These are phyloP conservation scores for Hamamelis virginiana DNA, from an alignment of 164 flowering plant species.

Conservation along the genomic window DNA sequence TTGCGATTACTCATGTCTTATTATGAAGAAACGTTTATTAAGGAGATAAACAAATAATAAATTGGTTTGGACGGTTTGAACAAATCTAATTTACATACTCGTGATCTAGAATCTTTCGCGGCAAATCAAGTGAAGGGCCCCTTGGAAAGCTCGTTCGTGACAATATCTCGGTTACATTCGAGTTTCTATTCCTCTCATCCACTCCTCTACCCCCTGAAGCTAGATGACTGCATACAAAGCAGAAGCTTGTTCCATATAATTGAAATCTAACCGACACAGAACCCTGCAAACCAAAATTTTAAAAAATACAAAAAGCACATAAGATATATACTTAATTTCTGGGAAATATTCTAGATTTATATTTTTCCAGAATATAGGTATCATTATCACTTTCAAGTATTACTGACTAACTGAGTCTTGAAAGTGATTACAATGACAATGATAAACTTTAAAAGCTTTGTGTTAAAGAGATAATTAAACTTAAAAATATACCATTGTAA, in stretches of 20 bases:
- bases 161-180: slow-evolving; percentile 50
- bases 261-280: slow-evolving; percentile 65
- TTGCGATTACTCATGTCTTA: slow-evolving; percentile 1
- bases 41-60: background rate
- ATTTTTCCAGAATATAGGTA: no score
- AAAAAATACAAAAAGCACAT: background rate
- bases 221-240: slow-evolving; percentile 76
- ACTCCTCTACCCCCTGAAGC: slow-evolving; percentile 73
- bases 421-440: no score
- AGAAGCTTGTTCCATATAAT: slow-evolving; percentile 71
- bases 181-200: slow-evolving; percentile 54
- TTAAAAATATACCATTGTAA: background rate
- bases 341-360: no score
- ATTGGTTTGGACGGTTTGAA: slow-evolving; percentile 1
- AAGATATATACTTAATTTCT: no score
- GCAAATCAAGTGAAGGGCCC: slow-evolving; percentile 52
- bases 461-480: background rate
- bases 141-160: slow-evolving; percentile 55
- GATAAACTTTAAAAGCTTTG: background rate
- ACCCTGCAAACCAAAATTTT: slow-evolving; percentile 41
- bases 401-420: no score
- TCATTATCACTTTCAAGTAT: no score
- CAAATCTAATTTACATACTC: slow-evolving; percentile 43
- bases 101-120: slow-evolving; percentile 59
- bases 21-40: background rate